phyloP scores from a whole-genome alignment of 176 grass and related monocot genomes.

The Dactylis glomerata region DNA sequence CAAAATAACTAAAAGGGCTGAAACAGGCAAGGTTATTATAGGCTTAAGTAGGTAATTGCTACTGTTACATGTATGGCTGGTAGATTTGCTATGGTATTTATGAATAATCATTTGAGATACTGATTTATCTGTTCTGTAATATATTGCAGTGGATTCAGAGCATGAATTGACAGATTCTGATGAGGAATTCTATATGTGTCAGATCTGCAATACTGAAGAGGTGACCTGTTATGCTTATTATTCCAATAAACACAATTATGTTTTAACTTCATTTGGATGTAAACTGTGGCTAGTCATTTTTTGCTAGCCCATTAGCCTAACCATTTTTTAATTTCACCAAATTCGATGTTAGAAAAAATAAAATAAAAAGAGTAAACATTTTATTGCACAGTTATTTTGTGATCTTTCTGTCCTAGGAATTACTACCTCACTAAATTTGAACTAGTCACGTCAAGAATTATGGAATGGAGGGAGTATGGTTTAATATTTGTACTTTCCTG shows the following conservation, averaged over 20 bases:
- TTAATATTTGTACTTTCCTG: neutral
- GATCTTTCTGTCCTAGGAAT: neutral
- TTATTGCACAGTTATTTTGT: neutral
- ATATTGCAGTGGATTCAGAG: slow-evolving; percentile 57
- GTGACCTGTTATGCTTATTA: slow-evolving; percentile 40
- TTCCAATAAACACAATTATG: neutral
- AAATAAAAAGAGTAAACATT: neutral
- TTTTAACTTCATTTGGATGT: slow-evolving; percentile 9
- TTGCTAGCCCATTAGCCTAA: neutral
- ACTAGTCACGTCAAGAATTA: too few relatives aligned
- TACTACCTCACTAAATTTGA: too few relatives aligned
- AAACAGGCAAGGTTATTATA: neutral
- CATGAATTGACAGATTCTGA: slow-evolving; percentile 81
- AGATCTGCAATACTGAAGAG: slow-evolving; percentile 87
- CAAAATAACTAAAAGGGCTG: neutral
- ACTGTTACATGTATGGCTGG: slow-evolving; percentile 18
- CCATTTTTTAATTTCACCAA: neutral
- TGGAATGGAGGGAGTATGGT: too few relatives aligned
- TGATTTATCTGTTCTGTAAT: slow-evolving; percentile 19
- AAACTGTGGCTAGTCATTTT: neutral
- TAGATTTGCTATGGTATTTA: slow-evolving; percentile 17
- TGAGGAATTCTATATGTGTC: slow-evolving; percentile 81
- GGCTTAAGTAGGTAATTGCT: slow-evolving; percentile 5
- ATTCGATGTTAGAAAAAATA: neutral
- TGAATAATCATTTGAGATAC: neutral